Evolutionary conservation across 768 basidiomycete genomes (phyloP).

Genomic region (Strobilomyces confusus): DNA sequence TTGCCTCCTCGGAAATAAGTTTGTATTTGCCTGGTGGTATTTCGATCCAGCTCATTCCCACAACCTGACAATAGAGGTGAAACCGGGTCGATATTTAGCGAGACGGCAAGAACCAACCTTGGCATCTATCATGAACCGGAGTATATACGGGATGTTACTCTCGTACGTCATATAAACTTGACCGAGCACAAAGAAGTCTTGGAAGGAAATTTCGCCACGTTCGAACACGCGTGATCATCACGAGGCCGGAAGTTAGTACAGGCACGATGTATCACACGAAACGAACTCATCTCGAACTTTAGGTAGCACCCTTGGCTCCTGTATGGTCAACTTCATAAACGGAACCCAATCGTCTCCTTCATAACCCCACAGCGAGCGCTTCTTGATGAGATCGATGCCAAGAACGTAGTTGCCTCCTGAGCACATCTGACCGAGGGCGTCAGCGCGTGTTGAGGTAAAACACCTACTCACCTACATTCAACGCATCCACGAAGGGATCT

Average conservation of each 20-base stretch:
- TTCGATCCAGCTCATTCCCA: conserved; percentile 99
- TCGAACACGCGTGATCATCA: conserved; percentile 60
- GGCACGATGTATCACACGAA: conserved; percentile 1
- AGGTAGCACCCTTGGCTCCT: conserved; percentile 72
- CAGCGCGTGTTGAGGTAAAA: not conserved
- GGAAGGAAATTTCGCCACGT: conserved; percentile 64
- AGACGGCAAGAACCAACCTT: conserved; percentile 47
- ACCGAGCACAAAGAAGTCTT: conserved; percentile 49
- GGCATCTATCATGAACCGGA: conserved; percentile 98
- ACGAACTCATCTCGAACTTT: conserved; percentile 87
- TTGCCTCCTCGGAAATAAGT: conserved; percentile 51
- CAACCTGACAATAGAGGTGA: conserved; percentile 49
- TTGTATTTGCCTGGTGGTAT: conserved; percentile 79
- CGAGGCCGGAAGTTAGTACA: conserved; percentile 13
- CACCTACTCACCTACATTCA: conserved; percentile 60
- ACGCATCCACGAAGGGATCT: conserved; percentile 53
- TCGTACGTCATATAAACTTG: conserved; percentile 72
- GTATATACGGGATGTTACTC: conserved; percentile 86
- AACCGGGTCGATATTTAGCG: not conserved
- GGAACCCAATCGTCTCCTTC: conserved; percentile 70
- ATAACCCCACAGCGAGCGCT: conserved; percentile 85
- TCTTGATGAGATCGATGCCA: conserved; percentile 55
- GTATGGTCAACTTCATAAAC: conserved; percentile 82
- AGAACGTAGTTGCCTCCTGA: conserved; percentile 40
- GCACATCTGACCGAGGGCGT: conserved; percentile 12